Evolutionary conservation across 371 early-diverging fungal species (phyloP).

Genomic region (Caulochytrium protostelioides): DNA sequence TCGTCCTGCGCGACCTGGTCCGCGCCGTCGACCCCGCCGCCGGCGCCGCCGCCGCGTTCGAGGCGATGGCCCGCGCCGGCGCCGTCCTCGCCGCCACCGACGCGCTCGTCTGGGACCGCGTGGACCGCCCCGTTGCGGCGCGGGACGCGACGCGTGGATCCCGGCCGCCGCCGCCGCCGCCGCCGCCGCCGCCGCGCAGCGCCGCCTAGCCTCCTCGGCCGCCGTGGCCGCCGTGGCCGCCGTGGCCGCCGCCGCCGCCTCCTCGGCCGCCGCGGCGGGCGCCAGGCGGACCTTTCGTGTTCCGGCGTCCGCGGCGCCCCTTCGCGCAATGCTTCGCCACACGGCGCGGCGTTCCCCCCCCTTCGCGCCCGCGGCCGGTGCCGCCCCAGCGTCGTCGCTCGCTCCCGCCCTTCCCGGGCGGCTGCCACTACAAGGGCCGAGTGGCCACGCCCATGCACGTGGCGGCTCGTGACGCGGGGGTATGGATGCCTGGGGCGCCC

Average conservation of each 20-base stretch:
- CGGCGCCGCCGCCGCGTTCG: not conserved
- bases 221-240: no score
- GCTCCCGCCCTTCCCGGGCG: no score
- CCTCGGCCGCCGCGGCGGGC: not conserved
- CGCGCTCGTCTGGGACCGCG: not conserved
- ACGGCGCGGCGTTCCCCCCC: not conserved
- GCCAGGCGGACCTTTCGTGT: not conserved
- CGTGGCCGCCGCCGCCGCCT: no score
- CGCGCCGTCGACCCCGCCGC: no score
- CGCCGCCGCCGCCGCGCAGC: not conserved
- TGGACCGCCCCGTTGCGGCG: not conserved
- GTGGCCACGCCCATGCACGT: no score
- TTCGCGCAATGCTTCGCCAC: not conserved
- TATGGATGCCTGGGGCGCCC: no score
- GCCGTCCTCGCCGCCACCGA: not conserved
- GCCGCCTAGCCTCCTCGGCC: not conserved
- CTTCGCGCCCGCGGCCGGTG: not conserved
- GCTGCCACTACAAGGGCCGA: no score
- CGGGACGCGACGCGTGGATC: not conserved
- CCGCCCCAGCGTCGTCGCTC: no score
- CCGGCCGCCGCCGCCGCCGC: not conserved
- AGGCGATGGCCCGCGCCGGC: not conserved
- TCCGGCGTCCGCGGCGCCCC: not conserved
- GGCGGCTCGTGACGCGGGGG: no score
- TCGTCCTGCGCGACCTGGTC: not conserved